Base-by-base conservation (phyloP, 208 protist species). In the Vickermania spadyakhi region DNA sequence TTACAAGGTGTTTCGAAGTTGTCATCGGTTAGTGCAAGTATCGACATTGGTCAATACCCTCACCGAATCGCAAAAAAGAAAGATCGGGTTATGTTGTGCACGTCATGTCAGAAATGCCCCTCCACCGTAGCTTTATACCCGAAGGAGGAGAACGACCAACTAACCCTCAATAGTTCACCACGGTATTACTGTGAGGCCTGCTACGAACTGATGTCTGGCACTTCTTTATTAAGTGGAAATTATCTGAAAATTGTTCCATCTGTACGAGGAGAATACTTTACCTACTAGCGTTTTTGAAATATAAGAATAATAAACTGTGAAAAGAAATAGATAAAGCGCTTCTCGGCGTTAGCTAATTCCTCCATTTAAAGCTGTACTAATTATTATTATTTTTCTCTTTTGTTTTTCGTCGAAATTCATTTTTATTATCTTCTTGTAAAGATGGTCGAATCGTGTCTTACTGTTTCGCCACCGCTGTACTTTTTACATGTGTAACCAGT, bases 171-270 rank as follows among this genome's bases (percentile, higher is more conserved):
- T 2, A 73, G 57, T 22, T 75, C 81, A 7, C 56, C 77, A 2
- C 60, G 64, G 30, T 94, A 91, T 45, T 45, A 18, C 69, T 94
- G 86, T 42, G 65, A 64, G 27, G 68, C 76, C 26, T 94, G 86
- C 61, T 89, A 75, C 69, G 70, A 82, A 45, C 42, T 7, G 18
- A n/a, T 45, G 7, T 7, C 36, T 7, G 36, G 11, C 18, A 18
- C 7, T n/a, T n/a, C 18, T n/a, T 7, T n/a, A 7, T 45, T 18
- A 7, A 45, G 36, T 18, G 7, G 54, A 30, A 36, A 62, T 51
- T 87, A 79, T 31, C 42, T 81, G 31, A 74, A 75, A 23, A 60
- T 79, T 4, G 65, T 57, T 45, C 36, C 63, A 59, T 13, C 31
- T 49, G 30, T 55, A 73, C 28, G 58, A 26, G 70, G 74, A 0